Evolutionary conservation across 2,329 filamentous ascomycete species (phyloP), one percentile per base, ranked within the genome.

Genomic region (Raffaelea deltoideospora): DNA sequence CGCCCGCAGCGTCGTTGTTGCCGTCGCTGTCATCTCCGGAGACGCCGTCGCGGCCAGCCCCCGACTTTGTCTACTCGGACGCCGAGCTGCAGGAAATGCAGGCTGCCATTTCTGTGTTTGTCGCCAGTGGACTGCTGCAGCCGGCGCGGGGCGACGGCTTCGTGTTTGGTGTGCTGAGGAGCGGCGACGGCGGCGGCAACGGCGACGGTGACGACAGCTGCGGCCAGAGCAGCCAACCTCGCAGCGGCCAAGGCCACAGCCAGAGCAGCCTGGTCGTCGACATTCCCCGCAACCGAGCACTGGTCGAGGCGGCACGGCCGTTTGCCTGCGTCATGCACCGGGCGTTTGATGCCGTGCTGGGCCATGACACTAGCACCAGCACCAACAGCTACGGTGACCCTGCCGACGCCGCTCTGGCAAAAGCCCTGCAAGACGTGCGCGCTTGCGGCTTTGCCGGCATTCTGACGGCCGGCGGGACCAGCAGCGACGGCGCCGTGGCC

Each of bases 321-420:
- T 58, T 59, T 23, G 50, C 49, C 14, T 64, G 63, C 43, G 59
- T 69, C n/a, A 67, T 74, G 42, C 69, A 72, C 49, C 62, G 70
- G 14, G 70, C 70, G 3, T 70, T 71, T 40, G 70, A 75, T 46
- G 53, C 58, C 15, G 52, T 71, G 10, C 45, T 66, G 13, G 45
- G 41, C 2, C n/a, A 23, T 10, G 22, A 23, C 19, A 3, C 13
- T 10, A 3, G 8, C 8, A 26, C 23, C 8, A 8, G 13, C 8
- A 11, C 26, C 13, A 32, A 32, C 24, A 33, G 23, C 8, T n/a
- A 11, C 19, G 13, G 13, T 9, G 6, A 31, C 18, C 27, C 17
- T 22, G 18, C 22, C 10, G 33, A 44, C 24, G 39, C 44, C 9
- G 42, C 46, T 32, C 34, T 38, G 9, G 45, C 44, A 0, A 44